Percentiles rank a stretch among this genome's conserved stretches.
Evolutionary conservation across 2,329 filamentous ascomycete genomes (phyloP).

Genomic region (Polychaeton citri): DNA sequence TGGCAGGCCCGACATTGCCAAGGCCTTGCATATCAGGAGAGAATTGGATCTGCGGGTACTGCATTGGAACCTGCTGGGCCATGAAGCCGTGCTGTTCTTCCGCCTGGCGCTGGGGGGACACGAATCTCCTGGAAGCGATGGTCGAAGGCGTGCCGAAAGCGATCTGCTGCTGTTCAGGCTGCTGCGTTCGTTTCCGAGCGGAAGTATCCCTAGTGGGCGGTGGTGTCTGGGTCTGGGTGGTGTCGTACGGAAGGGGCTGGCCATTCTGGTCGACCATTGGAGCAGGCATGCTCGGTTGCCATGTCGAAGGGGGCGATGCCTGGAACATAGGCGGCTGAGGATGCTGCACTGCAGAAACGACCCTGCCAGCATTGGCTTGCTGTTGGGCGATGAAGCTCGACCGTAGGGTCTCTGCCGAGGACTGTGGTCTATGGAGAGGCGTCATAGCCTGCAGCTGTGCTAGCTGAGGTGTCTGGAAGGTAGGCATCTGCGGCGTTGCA

Average conservation of each 20-base stretch:
- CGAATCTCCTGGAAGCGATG: constrained; percentile 17
- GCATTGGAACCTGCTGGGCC: constrained; percentile 25
- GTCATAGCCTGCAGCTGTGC: constrained; percentile 14
- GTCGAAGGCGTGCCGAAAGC: constrained; percentile 28
- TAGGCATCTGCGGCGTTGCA: constrained; percentile 33
- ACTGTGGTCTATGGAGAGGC: constrained; percentile 12
- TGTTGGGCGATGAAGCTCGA: constrained; percentile 14
- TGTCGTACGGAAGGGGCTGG: constrained; percentile 14
- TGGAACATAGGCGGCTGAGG: background rate
- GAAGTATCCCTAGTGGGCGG: constrained; percentile 45
- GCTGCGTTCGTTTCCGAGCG: constrained; percentile 32
- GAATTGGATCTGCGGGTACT: constrained; percentile 42
- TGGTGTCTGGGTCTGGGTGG: constrained; percentile 45
- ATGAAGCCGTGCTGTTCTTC: constrained; percentile 6
- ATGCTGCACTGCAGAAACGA: background rate
- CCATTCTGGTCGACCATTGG: constrained; percentile 1
- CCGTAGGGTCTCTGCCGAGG: constrained; percentile 13
- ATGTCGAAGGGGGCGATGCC: constrained; percentile 13
- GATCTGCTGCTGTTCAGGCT: constrained; percentile 20
- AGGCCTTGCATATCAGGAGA: constrained; percentile 45
- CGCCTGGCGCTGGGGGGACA: constrained; percentile 15
- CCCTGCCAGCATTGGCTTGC: constrained; percentile 6
- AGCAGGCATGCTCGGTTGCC: background rate
- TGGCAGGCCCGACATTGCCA: constrained; percentile 36
- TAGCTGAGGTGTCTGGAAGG: constrained; percentile 22